Evolutionary conservation across 2,329 filamentous ascomycete species (phyloP), one percentile per base, ranked within the genome.

Genomic region (Teratosphaeria gauchensis): DNA sequence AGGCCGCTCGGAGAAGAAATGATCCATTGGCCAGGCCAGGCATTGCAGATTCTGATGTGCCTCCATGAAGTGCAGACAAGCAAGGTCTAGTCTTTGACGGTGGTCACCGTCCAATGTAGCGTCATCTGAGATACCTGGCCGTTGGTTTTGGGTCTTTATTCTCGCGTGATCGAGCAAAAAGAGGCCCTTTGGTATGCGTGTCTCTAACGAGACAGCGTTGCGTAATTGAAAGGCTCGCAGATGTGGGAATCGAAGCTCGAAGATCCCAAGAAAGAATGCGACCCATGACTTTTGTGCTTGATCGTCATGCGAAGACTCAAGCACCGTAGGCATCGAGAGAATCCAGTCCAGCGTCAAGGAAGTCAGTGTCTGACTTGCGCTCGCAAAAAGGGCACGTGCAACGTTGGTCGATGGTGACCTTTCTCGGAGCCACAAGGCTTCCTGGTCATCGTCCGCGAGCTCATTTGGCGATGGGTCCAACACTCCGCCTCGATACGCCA

Each of bases 11-110:
- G 68, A 68, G 62, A 77, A 79, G 66, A 79, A 76, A n/a, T 69
- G 69, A 52, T 76, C 74, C 60, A 78, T 71, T 0, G 76, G 76
- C 77, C 76, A 79, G 4, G 74, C 75, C 14, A 79, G 67, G 55
- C 74, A 78, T 55, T 74, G 68, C 12, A 79, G 65, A 21, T 74
- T 75, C 0, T 68, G 64, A 57, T 79, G 77, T 11, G 70, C 69
- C 61, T 78, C 77, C 62, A 79, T 66, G 56, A 78, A 79, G 0
- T 65, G 65, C 2, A 79, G 60, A 48, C 59, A 59, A 28, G 61
- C 59, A 19, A 63, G 58, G 42, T 59, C 56, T 9, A 59, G 42
- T 9, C 52, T 57, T 35, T 54, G 28, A 19, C 9, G 24, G 21
- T 56, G 53, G 3, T 35, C 16, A 14, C 16, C 53, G 11, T n/a